phyloP scores from a whole-genome alignment of 169 alveolate species.

The Plasmodium gallinaceum region DNA sequence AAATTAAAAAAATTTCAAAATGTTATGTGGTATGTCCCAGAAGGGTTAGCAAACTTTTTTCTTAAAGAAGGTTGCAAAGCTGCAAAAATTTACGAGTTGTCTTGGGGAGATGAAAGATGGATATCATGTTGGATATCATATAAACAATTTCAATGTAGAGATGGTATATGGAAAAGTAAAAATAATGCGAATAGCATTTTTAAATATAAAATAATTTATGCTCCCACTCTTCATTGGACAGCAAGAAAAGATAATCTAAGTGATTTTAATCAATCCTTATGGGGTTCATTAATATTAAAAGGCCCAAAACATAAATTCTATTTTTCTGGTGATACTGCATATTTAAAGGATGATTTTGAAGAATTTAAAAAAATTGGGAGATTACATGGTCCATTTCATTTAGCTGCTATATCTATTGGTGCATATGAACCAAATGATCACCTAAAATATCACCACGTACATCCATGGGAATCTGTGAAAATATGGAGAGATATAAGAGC shows the following conservation, averaged over 20 bases:
- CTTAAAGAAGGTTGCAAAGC: slow-evolving; percentile 60
- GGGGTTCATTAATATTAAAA: slow-evolving; percentile 74
- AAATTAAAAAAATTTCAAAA: slow-evolving; percentile 57
- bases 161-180: slow-evolving; percentile 71
- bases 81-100: slow-evolving; percentile 41
- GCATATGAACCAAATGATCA: slow-evolving; percentile 72
- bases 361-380: slow-evolving; percentile 70
- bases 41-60: slow-evolving; percentile 52
- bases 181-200: slow-evolving; percentile 20
- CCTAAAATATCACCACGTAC: slow-evolving; percentile 61
- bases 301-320: slow-evolving; percentile 63
- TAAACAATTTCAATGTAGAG: slow-evolving; percentile 49
- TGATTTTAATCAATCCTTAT: slow-evolving; percentile 51
- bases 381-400: slow-evolving; percentile 61
- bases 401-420: slow-evolving; percentile 67
- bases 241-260: slow-evolving; percentile 51
- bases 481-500: slow-evolving; percentile 71
- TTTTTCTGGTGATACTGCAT: slow-evolving; percentile 71
- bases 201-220: slow-evolving; percentile 58
- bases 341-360: slow-evolving; percentile 61
- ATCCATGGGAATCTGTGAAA: slow-evolving; percentile 76
- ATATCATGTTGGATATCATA: slow-evolving; percentile 49
- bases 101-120: slow-evolving; percentile 78
- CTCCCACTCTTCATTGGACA: slow-evolving; percentile 71
- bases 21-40: slow-evolving; percentile 73